Conservation (phyloP, 177 flowering plant genomes). For the Vitis hybrid region DNA sequence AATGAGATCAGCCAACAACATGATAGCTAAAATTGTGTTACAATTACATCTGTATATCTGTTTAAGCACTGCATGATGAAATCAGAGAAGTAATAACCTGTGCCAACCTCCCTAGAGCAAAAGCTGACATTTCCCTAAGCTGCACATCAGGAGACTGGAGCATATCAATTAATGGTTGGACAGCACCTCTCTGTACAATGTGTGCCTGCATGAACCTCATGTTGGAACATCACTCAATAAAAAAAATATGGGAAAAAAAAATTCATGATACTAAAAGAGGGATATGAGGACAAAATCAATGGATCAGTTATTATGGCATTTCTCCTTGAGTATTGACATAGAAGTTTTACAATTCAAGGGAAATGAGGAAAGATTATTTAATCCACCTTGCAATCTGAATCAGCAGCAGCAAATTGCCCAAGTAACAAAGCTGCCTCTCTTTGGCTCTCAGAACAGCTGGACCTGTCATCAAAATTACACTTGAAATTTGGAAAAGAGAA, state of each 20-base stretch:
- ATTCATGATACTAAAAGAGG: background rate
- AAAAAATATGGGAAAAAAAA: background rate
- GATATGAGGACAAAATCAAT: background rate
- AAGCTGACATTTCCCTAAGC: constrained; percentile 50
- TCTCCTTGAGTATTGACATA: too few species aligned
- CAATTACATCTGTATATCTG: too few species aligned
- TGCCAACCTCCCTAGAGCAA: constrained; percentile 66
- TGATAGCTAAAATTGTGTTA: too few species aligned
- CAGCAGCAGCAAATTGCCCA: constrained; percentile 94
- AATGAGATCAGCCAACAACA: too few species aligned
- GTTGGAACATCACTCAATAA: background rate
- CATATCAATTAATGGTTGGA: constrained; percentile 42
- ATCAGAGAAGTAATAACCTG: constrained; percentile 35
- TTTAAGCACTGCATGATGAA: too few species aligned
- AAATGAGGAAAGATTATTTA: background rate
- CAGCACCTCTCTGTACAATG: constrained; percentile 73
- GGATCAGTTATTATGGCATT: too few species aligned
- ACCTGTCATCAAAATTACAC: constrained; percentile 40
- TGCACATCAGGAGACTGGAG: constrained; percentile 38
- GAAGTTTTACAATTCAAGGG: background rate
- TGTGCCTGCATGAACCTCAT: constrained; percentile 43
- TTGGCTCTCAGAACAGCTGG: constrained; percentile 77
- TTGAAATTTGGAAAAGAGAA: too few species aligned
- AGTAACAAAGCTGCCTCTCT: constrained; percentile 88
- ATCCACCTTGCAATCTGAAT: constrained; percentile 87